Base-by-base conservation (phyloP, 228 moss, liverwort and hornwort genomes). In the Sphagnum fallax region DNA sequence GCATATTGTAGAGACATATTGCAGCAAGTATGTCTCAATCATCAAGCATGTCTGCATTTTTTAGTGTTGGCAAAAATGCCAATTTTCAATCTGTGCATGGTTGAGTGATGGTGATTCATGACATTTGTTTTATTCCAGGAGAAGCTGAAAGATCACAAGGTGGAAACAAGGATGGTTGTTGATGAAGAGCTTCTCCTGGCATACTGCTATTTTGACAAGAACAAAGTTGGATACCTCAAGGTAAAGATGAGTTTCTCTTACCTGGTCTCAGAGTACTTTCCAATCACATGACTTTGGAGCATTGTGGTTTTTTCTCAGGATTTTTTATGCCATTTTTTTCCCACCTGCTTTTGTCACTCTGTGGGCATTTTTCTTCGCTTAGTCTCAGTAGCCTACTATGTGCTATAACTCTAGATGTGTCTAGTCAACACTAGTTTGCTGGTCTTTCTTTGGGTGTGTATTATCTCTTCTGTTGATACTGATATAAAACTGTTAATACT, bases 191-290 rank as follows among this genome's bases (percentile, higher is more conserved):
- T 90, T 47, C 85, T 95, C 18, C 87, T 77, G 95, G 95, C 95
- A 48, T 95, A 87, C 79, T 89, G 92, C 47, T 95, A 92, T 74
- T 95, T 95, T 86, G 95, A 95, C 79, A 90, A 84, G 82, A 89
- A 90, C 65, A 80, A 90, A 77, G 85, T 90, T 66, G 95, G 95
- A 49, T 92, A 92, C 82, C 84, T 95, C 53, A 95, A 95, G 95
- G 95, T 95, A 55, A 32, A 32, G 32, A 32, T 32, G 32, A 32
- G 32, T 32, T 32, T 32, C 2, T 32, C 32, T 32, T 32, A 2
- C 32, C 32, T 32, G 32, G 32, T 32, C 32, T 32, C 32, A 32
- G 32, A 32, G 32, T 32, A 32, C 32, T 32, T 32, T 0, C 32
- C 32, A 32, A 32, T 32, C 32, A 32, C 32, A 32, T 32, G 32